phyloP scores from a whole-genome alignment of 345 rosid genomes.

The thale cress (Arabidopsis thaliana) region DNA sequence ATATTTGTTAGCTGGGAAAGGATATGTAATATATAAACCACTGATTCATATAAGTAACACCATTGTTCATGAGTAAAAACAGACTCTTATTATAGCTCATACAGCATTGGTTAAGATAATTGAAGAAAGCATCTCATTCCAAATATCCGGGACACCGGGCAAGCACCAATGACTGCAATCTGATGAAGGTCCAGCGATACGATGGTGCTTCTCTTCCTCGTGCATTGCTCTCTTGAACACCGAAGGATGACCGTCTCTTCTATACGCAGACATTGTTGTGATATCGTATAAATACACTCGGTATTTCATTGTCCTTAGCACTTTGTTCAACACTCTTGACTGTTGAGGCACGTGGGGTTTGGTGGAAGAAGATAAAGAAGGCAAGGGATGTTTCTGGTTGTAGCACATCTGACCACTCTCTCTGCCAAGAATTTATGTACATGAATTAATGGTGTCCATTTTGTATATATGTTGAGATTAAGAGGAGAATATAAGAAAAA shows the following conservation, averaged over 20 bases:
- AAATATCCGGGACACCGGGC: slow-evolving; percentile 92
- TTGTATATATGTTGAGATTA: not conserved
- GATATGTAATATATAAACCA: not conserved
- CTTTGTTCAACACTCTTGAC: slow-evolving; percentile 68
- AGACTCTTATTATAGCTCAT: slow-evolving; percentile 15
- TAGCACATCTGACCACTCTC: slow-evolving; percentile 89
- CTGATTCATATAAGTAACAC: not conserved
- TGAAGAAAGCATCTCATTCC: slow-evolving; percentile 87
- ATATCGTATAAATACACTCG: slow-evolving; percentile 80
- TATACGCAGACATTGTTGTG: slow-evolving; percentile 76
- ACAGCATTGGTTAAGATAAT: slow-evolving; percentile 32
- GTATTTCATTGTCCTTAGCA: slow-evolving; percentile 68
- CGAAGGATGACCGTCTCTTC: slow-evolving; percentile 93
- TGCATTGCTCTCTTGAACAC: slow-evolving; percentile 66
- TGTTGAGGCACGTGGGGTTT: slow-evolving; percentile 73
- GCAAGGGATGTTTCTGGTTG: slow-evolving; percentile 74
- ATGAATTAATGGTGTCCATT: not conserved
- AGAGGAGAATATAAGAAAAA: not conserved
- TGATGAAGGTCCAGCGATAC: slow-evolving; percentile 48
- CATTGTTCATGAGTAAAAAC: not conserved
- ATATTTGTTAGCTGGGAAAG: not conserved
- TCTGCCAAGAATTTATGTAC: slow-evolving; percentile 46
- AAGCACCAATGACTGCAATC: slow-evolving; percentile 99
- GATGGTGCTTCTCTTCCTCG: slow-evolving; percentile 62
- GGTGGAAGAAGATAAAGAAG: slow-evolving; percentile 51